Percentiles rank a stretch among this genome's conserved stretches.
Conservation (phyloP, 805 yeast genomes). For the Lachancea waltii region DNA sequence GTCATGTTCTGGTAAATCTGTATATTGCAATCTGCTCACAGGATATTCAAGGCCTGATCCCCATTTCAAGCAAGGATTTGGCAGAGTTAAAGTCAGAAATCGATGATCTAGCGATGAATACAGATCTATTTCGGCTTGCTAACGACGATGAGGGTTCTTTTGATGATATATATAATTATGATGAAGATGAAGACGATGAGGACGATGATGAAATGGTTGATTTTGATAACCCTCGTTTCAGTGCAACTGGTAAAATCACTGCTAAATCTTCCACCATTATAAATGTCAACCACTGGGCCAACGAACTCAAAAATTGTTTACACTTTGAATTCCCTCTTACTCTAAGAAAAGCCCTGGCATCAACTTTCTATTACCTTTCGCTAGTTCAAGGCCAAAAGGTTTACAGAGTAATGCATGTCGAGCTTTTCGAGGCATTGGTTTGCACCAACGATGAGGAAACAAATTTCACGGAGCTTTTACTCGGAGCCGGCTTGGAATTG, state of each 20-base stretch:
- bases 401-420: constrained; percentile 53
- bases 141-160: constrained; percentile 32
- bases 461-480: constrained; percentile 29
- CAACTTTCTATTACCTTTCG: constrained; percentile 65
- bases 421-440: constrained; percentile 53
- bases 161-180: constrained; percentile 35
- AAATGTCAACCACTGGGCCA: constrained; percentile 77
- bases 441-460: constrained; percentile 32
- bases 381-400: constrained; percentile 66
- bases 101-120: constrained; percentile 46
- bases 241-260: constrained; percentile 50
- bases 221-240: constrained; percentile 33
- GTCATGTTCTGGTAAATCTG: constrained; percentile 73
- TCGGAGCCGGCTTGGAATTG: constrained; percentile 28
- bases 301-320: constrained; percentile 72
- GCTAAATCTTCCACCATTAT: constrained; percentile 68
- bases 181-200: constrained; percentile 40
- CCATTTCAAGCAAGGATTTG: constrained; percentile 62
- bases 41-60: constrained; percentile 66
- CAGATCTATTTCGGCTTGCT: constrained; percentile 39
- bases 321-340: constrained; percentile 68
- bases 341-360: constrained; percentile 53
- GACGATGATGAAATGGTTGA: constrained; percentile 27
- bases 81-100: constrained; percentile 38
- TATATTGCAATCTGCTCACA: constrained; percentile 70